Conservation (phyloP, 2,329 filamentous ascomycete species). For the Exophiala lecanii-corni region DNA sequence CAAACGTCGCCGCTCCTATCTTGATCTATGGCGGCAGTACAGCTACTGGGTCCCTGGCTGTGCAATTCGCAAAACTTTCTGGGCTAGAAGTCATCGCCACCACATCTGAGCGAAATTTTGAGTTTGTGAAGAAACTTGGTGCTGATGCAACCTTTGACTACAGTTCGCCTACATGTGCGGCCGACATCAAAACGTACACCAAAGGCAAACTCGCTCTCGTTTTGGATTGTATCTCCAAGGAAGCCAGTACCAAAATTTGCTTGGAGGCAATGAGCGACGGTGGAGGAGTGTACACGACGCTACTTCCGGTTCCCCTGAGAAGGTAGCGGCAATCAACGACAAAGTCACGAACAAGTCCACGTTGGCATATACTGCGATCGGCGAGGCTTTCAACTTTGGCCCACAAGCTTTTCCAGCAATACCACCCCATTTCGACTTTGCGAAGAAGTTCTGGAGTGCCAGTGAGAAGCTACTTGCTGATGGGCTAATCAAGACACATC, state of each 20-base stretch:
- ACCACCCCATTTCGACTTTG: slow-evolving; percentile 38
- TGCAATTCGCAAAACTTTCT: slow-evolving; percentile 36
- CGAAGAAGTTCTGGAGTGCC: slow-evolving; percentile 36
- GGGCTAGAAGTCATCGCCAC: slow-evolving; percentile 32
- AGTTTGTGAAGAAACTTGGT: slow-evolving; percentile 31
- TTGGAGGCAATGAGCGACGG: slow-evolving; percentile 30
- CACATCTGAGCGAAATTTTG: slow-evolving; percentile 31
- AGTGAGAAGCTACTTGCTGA: slow-evolving; percentile 37
- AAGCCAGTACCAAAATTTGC: slow-evolving; percentile 28
- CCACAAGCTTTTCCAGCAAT: slow-evolving; percentile 16
- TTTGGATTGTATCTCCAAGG: slow-evolving; percentile 32
- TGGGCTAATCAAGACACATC: slow-evolving; percentile 42
- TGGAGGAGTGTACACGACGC: slow-evolving; percentile 29
- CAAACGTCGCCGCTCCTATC: slow-evolving; percentile 27
- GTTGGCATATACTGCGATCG: slow-evolving; percentile 30
- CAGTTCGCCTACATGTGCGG: background rate
- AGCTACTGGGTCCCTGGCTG: slow-evolving; percentile 35
- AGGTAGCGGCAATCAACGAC: slow-evolving; percentile 24
- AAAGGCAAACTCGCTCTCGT: slow-evolving; percentile 31
- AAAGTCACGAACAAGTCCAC: slow-evolving; percentile 31
- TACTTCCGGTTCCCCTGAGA: slow-evolving; percentile 21
- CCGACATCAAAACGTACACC: slow-evolving; percentile 31
- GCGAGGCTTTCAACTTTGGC: slow-evolving; percentile 27
- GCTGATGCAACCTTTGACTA: slow-evolving; percentile 34
- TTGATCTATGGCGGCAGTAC: slow-evolving; percentile 38